These are phyloP conservation scores for Lepiota brunneoincarnata DNA, from an alignment of 768 basidiomycete species.

Conservation along the genomic window DNA sequence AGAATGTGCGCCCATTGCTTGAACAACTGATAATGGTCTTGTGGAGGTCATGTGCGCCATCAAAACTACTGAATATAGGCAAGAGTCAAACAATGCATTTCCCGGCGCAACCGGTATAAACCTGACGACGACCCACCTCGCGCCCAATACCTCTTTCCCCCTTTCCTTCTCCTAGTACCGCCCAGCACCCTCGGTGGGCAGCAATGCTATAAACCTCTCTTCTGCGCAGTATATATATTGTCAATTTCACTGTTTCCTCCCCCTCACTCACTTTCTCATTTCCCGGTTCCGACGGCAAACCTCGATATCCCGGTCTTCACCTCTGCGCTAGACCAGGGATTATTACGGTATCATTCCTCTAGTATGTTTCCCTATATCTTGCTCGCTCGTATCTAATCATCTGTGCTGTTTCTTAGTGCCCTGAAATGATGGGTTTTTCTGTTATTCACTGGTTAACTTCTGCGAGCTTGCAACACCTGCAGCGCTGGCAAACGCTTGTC, in stretches of 20 bases:
- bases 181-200: neutral
- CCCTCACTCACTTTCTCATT: neutral
- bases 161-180: conserved; percentile 18
- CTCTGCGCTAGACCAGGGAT: conserved; percentile 1
- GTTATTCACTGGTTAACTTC: neutral
- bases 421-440: neutral
- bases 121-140: conserved; percentile 28
- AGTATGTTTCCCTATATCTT: neutral
- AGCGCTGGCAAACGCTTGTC: conserved; percentile 4
- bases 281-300: conserved; percentile 6
- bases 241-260: neutral
- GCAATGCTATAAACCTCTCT: conserved; percentile 1
- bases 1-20: conserved; percentile 10
- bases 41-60: conserved; percentile 14
- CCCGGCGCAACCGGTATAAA: conserved; percentile 37
- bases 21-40: conserved; percentile 8
- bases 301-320: conserved; percentile 2
- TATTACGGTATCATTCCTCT: conserved; percentile 6
- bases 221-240: conserved; percentile 8
- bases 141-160: conserved; percentile 25
- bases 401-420: neutral
- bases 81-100: conserved; percentile 22
- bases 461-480: neutral
- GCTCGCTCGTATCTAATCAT: neutral
- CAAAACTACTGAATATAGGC: conserved; percentile 9